phyloP scores from a whole-genome alignment of 768 basidiomycete species.

The Paxillus involutus region DNA sequence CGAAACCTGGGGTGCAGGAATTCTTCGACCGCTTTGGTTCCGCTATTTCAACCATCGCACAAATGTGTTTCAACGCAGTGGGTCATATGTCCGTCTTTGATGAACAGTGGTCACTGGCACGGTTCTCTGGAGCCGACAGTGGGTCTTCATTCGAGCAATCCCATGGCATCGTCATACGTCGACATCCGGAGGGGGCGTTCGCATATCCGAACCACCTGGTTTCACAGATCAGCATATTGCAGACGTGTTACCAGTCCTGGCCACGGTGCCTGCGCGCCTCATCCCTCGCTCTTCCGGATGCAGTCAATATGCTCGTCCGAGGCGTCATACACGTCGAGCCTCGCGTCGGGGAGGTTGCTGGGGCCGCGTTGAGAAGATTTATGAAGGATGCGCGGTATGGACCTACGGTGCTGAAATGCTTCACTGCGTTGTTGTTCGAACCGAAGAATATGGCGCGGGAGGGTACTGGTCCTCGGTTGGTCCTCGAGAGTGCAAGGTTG shows the following conservation, averaged over 20 bases:
- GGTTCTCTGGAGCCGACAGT: constrained; percentile 34
- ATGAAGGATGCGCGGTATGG: constrained; percentile 60
- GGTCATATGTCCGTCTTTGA: constrained; percentile 83
- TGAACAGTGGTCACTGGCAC: constrained; percentile 73
- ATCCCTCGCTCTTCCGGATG: constrained; percentile 51
- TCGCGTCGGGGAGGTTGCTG: constrained; percentile 64
- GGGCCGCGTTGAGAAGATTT: constrained; percentile 67
- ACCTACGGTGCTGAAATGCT: constrained; percentile 57
- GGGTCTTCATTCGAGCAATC: constrained; percentile 67
- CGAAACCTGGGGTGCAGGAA: constrained; percentile 68
- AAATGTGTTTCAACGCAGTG: constrained; percentile 59
- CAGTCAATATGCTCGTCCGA: constrained; percentile 75
- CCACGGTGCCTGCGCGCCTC: constrained; percentile 73
- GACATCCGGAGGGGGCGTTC: constrained; percentile 61
- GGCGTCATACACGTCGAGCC: constrained; percentile 89
- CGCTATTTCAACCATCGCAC: constrained; percentile 56
- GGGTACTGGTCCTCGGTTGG: constrained; percentile 58
- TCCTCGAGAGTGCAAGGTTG: constrained; percentile 66
- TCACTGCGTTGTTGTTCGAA: constrained; percentile 74
- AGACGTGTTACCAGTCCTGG: constrained; percentile 80
- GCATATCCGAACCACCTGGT: constrained; percentile 63
- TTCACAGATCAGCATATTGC: constrained; percentile 69
- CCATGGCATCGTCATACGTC: constrained; percentile 63
- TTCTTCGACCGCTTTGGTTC: constrained; percentile 68
- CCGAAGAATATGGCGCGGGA: constrained; percentile 63